These are phyloP conservation scores for Backusella sp. DNA, from an alignment of 192 early-diverging fungal species.

Conservation along the genomic window DNA sequence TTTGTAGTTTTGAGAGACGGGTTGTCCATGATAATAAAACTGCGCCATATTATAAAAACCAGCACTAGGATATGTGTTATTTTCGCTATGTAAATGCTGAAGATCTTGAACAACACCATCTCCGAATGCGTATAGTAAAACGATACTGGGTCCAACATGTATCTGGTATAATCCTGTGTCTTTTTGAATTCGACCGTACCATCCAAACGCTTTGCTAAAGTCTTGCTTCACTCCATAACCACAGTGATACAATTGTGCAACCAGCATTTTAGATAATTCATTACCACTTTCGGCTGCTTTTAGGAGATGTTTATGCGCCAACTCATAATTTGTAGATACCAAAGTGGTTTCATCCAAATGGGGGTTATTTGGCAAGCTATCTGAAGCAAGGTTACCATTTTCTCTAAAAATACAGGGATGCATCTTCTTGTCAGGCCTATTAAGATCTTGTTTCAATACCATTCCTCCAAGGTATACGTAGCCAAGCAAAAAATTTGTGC, in stretches of 20 bases:
- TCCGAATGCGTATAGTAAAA: not conserved
- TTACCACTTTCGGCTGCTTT: not conserved
- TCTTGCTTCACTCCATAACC: not conserved
- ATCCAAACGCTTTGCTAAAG: not conserved
- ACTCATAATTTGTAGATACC: not conserved
- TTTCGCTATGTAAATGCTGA: not conserved
- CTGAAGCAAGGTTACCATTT: too few relatives aligned
- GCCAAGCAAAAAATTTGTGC: too few relatives aligned
- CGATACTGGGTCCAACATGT: not conserved
- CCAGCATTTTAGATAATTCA: not conserved
- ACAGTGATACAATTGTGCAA: not conserved
- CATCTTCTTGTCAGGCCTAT: too few relatives aligned
- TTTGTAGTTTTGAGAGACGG: not conserved
- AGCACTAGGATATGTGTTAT: not conserved
- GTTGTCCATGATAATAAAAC: not conserved
- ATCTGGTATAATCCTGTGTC: not conserved
- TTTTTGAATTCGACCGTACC: not conserved
- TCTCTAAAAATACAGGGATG: too few relatives aligned
- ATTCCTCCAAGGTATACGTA: too few relatives aligned
- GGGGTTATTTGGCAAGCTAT: not conserved
- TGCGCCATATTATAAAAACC: not conserved
- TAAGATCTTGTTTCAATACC: too few relatives aligned
- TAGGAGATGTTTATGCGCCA: not conserved
- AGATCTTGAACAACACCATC: not conserved
- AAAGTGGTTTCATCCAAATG: not conserved